Conservation (phyloP, 2,329 filamentous ascomycete genomes). For the Ophiostoma montium region DNA sequence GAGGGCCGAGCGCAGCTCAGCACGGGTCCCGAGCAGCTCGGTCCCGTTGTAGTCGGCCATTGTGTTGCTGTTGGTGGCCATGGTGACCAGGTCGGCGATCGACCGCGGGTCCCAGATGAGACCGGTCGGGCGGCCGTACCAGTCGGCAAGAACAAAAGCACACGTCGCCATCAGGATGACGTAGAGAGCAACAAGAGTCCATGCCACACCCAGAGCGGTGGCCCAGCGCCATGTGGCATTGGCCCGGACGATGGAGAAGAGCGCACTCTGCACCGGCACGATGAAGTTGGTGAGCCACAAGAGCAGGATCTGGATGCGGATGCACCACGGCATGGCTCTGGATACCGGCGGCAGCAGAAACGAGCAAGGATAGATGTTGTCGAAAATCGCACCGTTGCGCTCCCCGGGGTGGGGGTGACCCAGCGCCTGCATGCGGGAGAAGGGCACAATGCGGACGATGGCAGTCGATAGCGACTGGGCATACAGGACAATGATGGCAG, state of each 20-base stretch:
- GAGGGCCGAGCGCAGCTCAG: conserved; percentile 38
- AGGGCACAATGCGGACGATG: conserved; percentile 64
- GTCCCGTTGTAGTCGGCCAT: conserved; percentile 57
- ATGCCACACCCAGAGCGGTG: conserved; percentile 61
- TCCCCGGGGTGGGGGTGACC: conserved; percentile 34
- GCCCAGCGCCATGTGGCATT: conserved; percentile 60
- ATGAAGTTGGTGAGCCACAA: conserved; percentile 71
- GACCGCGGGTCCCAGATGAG: conserved; percentile 75
- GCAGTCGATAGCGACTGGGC: conserved; percentile 60
- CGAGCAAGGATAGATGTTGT: conserved; percentile 52
- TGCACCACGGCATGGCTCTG: conserved; percentile 45
- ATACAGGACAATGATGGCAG: conserved; percentile 58
- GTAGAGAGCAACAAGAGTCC: conserved; percentile 65
- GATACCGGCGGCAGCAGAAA: conserved; percentile 46
- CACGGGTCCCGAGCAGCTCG: conserved; percentile 41
- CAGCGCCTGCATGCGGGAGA: conserved; percentile 55
- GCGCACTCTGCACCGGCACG: conserved; percentile 64
- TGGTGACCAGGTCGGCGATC: conserved; percentile 63
- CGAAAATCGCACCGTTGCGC: conserved; percentile 52
- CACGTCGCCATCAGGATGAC: conserved; percentile 46
- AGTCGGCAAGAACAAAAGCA: conserved; percentile 46
- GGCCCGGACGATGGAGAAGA: conserved; percentile 52
- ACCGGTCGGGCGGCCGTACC: conserved; percentile 53
- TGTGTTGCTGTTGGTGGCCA: conserved; percentile 70
- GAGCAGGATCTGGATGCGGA: conserved; percentile 51